Conservation (phyloP, 495 filamentous ascomycete species). For the Penicillium tannophilum region DNA sequence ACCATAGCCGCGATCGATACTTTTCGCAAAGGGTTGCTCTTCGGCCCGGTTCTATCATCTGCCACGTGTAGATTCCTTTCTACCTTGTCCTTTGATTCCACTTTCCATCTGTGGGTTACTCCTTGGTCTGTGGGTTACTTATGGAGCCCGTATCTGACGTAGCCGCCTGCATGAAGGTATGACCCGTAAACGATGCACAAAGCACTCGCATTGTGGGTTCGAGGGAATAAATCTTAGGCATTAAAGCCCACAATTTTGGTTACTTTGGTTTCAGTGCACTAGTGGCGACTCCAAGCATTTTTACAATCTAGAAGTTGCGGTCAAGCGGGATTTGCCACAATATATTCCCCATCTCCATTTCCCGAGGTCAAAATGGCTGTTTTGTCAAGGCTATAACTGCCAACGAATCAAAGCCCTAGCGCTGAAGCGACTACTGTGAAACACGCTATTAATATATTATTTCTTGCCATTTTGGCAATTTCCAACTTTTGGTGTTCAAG, state of each 20-base stretch:
- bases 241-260: not conserved
- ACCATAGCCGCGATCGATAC: not conserved
- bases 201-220: not conserved
- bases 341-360: slow-evolving; percentile 1
- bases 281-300: slow-evolving; percentile 19
- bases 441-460: slow-evolving; percentile 6
- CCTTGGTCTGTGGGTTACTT: not conserved
- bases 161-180: slow-evolving; percentile 3
- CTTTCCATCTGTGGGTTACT: not conserved
- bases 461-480: not conserved
- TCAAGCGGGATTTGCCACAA: slow-evolving; percentile 27
- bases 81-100: not conserved
- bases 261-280: slow-evolving; percentile 1
- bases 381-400: slow-evolving; percentile 3
- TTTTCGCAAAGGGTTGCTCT: slow-evolving; percentile 1
- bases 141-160: slow-evolving; percentile 3
- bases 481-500: not conserved
- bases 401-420: slow-evolving; percentile 7
- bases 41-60: slow-evolving; percentile 14
- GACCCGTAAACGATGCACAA: slow-evolving; percentile 1
- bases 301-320: slow-evolving; percentile 21
- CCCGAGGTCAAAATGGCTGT: not conserved
- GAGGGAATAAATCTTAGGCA: not conserved
- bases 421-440: not conserved
- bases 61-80: slow-evolving; percentile 14